phyloP scores from a whole-genome alignment of 2,329 filamentous ascomycete genomes.

The Botrytis hyacinthi region DNA sequence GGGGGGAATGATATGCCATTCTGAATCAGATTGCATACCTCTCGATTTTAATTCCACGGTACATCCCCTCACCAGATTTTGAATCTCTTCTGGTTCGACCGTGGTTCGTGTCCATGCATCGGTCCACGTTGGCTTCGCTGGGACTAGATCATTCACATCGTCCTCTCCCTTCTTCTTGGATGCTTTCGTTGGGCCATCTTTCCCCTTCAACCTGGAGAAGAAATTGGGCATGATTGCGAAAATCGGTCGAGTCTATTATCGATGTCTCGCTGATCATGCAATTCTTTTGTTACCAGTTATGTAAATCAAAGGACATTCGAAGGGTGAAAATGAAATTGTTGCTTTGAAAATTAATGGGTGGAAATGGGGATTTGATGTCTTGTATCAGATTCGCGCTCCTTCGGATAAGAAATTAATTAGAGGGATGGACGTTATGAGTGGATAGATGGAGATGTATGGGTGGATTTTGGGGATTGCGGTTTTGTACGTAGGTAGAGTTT shows the following conservation, averaged over 20 bases:
- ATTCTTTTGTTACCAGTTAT: background rate
- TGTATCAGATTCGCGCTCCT: conserved; percentile 8
- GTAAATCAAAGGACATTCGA: conserved; percentile 6
- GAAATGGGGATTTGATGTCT: background rate
- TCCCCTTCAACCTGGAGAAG: conserved; percentile 57
- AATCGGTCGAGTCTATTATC: background rate
- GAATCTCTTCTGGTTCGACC: conserved; percentile 86
- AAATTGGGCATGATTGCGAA: conserved; percentile 35
- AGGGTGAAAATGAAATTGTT: background rate
- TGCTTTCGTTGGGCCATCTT: conserved; percentile 59
- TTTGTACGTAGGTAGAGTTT: background rate
- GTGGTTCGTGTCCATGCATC: conserved; percentile 82
- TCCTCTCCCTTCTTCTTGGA: conserved; percentile 64
- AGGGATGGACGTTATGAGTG: background rate
- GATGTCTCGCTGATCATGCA: conserved; percentile 8
- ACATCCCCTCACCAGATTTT: conserved; percentile 80
- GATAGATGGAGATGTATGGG: background rate
- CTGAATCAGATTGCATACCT: conserved; percentile 60
- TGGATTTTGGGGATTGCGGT: background rate
- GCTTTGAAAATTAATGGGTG: background rate
- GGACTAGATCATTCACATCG: conserved; percentile 48
- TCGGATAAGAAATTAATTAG: conserved; percentile 21
- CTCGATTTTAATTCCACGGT: conserved; percentile 89
- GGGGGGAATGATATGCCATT: conserved; percentile 22
- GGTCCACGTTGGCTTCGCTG: conserved; percentile 76